These are phyloP conservation scores for Tolypocladium tropicale DNA, from an alignment of 2,329 filamentous ascomycete species.

Conservation along the genomic window DNA sequence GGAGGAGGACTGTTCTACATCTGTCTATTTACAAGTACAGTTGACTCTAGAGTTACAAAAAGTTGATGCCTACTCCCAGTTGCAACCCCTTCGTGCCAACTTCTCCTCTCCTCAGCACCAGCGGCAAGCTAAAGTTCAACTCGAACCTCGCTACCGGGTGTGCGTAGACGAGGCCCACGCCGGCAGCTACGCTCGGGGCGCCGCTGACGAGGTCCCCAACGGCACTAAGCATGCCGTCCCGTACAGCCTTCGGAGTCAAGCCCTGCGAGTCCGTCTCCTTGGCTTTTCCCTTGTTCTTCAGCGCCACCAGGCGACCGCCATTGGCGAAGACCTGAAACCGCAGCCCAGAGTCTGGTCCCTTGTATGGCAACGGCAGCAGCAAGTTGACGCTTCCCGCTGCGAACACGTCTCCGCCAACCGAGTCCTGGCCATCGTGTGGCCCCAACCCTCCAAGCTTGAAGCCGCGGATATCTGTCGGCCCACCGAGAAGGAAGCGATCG, in stretches of 20 bases:
- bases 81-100: slow-evolving; percentile 84
- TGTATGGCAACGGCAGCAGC: slow-evolving; percentile 72
- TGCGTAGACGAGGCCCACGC: slow-evolving; percentile 86
- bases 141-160: slow-evolving; percentile 91
- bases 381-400: slow-evolving; percentile 82
- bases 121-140: slow-evolving; percentile 84
- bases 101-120: slow-evolving; percentile 74
- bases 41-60: slow-evolving; percentile 50
- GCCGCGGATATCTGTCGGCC: slow-evolving; percentile 87
- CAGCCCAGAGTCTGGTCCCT: slow-evolving; percentile 73
- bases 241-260: slow-evolving; percentile 34
- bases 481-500: slow-evolving; percentile 90
- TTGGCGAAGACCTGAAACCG: slow-evolving; percentile 88
- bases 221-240: slow-evolving; percentile 46
- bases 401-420: slow-evolving; percentile 85
- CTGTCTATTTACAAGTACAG: neutral
- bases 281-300: slow-evolving; percentile 49
- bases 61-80: slow-evolving; percentile 93
- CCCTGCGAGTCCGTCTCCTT: slow-evolving; percentile 22
- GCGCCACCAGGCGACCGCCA: slow-evolving; percentile 70
- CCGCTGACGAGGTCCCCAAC: slow-evolving; percentile 62
- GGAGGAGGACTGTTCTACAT: neutral
- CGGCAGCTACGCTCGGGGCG: slow-evolving; percentile 75
- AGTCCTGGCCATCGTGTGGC: slow-evolving; percentile 74
- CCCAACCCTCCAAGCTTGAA: slow-evolving; percentile 86